Evolutionary conservation across 2,329 filamentous ascomycete species (phyloP).

Genomic region (Chaetomium sp.): DNA sequence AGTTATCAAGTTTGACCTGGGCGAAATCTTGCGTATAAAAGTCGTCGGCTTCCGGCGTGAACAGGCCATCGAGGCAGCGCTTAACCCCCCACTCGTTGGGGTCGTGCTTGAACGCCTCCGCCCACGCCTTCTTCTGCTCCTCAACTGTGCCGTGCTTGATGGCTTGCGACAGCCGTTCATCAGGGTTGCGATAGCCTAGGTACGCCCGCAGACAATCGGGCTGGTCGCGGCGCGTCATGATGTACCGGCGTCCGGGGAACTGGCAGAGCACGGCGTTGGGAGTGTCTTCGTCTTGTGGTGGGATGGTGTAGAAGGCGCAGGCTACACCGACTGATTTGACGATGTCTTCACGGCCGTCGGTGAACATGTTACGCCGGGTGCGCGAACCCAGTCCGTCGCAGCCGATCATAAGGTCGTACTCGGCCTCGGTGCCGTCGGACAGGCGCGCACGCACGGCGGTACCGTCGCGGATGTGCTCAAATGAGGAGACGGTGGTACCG

Average conservation of each 20-base stretch:
- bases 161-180: slow-evolving; percentile 25
- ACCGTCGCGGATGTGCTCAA: slow-evolving; percentile 22
- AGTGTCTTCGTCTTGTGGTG: slow-evolving; percentile 19
- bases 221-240: slow-evolving; percentile 35
- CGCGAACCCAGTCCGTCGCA: slow-evolving; percentile 48
- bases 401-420: slow-evolving; percentile 47
- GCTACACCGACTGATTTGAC: slow-evolving; percentile 10
- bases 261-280: slow-evolving; percentile 12
- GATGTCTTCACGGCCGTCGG: neutral
- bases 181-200: slow-evolving; percentile 26
- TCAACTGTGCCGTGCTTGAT: slow-evolving; percentile 28
- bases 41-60: slow-evolving; percentile 33
- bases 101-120: slow-evolving; percentile 34
- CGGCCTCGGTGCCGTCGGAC: slow-evolving; percentile 35
- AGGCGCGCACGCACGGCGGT: slow-evolving; percentile 29
- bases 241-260: slow-evolving; percentile 28
- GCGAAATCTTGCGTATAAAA: slow-evolving; percentile 42
- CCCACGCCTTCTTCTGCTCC: slow-evolving; percentile 35
- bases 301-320: slow-evolving; percentile 31
- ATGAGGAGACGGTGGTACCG: slow-evolving; percentile 22
- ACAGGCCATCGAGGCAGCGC: slow-evolving; percentile 31
- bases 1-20: slow-evolving; percentile 38
- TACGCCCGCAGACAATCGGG: slow-evolving; percentile 34
- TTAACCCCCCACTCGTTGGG: slow-evolving; percentile 40
- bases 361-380: slow-evolving; percentile 31